Base-by-base conservation (phyloP, 208 protist genomes). In the Crithidia fasciculata region DNA sequence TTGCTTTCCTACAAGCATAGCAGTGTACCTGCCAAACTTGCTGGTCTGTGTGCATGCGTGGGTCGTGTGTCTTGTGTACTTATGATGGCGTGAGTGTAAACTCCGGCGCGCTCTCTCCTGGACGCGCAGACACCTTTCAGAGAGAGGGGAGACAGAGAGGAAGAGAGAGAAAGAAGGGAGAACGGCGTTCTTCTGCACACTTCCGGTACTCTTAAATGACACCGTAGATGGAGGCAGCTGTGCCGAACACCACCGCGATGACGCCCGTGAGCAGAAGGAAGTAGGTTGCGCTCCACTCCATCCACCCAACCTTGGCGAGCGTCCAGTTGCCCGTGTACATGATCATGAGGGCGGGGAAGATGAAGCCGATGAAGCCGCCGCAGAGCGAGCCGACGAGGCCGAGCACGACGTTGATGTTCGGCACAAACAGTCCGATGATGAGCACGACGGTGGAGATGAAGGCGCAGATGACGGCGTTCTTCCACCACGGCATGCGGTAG, bases 331-430 rank as follows among this genome's bases (percentile, higher is more conserved):
- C 89, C 15, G 53, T 45, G 78, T 92, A 91, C 89, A 94, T 92
- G 69, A 78, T 66, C 63, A 92, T 75, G 36, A 88, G 28, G 9
- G 89, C 47, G 2, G 91, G 89, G 65, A 87, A 89, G 43, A 94
- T 83, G 76, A 95, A 93, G 50, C 87, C 87, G 56, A 96, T 77
- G 41, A 93, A 90, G 2, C 89, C 87, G 16, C 90, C 91, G 69
- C 78, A 90, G 13, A 96, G 65, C 7, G 81, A 85, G 62, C 94
- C 94, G 18, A 84, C 86, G 15, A 96, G 79, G 19, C 81, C 82
- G n/a, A 96, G 87, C 10, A 96, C 87, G 16, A 92, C 53, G 64
- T 86, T 90, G 50, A 96, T 82, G 67, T 83, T 85, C 18, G 88
- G 86, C 10, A 96, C 74, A 40, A 94, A 84, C 12, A 96, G 76